phyloP scores from a whole-genome alignment of 2,329 filamentous ascomycete species.

The Diaporthe aspalathi region DNA sequence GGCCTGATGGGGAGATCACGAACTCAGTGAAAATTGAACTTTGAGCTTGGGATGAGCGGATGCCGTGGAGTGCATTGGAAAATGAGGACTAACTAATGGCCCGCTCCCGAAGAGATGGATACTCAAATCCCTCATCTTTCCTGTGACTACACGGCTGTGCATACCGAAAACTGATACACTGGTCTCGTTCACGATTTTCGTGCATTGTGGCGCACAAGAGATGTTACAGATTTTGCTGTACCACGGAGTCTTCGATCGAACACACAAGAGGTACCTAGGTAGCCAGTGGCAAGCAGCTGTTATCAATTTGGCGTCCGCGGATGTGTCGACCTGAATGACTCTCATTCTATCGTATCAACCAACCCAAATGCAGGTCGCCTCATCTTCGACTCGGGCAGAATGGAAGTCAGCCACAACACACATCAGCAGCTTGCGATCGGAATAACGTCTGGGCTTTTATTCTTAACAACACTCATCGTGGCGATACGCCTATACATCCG shows the following conservation, averaged over 20 bases:
- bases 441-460: slow-evolving; percentile 17
- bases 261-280: no score
- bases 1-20: neutral
- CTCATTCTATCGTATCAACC: neutral
- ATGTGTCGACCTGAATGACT: neutral
- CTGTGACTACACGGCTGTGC: neutral
- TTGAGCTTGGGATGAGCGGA: slow-evolving; percentile 25
- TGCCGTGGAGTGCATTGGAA: neutral
- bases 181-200: neutral
- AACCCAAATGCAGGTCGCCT: neutral
- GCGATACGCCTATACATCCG: slow-evolving; percentile 27
- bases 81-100: neutral
- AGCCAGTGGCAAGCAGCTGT: neutral
- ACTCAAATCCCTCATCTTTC: neutral
- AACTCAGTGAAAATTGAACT: slow-evolving; percentile 8
- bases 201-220: neutral
- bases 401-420: slow-evolving; percentile 20
- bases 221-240: neutral
- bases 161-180: no score
- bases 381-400: neutral
- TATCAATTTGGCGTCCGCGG: no score
- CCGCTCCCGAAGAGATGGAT: neutral
- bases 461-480: slow-evolving; percentile 15
- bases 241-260: neutral
- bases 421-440: slow-evolving; percentile 22